These are phyloP conservation scores for Diaporthe longicolla DNA, from an alignment of 2,329 filamentous ascomycete species.

Conservation along the genomic window DNA sequence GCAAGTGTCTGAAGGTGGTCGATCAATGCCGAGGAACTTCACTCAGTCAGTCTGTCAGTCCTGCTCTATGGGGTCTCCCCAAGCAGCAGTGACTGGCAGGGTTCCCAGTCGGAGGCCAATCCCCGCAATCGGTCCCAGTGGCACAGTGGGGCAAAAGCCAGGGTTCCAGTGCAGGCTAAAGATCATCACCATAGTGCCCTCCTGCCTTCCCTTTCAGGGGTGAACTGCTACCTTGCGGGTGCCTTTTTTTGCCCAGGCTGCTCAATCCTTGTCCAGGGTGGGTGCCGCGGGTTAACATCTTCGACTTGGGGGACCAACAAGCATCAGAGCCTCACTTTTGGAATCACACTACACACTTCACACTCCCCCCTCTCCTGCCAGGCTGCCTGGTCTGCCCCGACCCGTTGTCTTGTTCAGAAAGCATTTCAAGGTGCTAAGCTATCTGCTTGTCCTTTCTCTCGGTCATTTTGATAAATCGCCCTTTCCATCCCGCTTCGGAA, in stretches of 20 bases:
- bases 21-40: constrained; percentile 38
- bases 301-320: neutral
- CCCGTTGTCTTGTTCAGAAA: constrained; percentile 10
- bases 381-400: neutral
- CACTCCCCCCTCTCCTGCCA: neutral
- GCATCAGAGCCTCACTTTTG: constrained; percentile 28
- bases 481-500: constrained; percentile 17
- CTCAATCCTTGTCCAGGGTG: constrained; percentile 21
- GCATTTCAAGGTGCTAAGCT: neutral
- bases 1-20: constrained; percentile 17
- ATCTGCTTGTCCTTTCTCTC: neutral
- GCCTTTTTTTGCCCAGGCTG: constrained; percentile 4
- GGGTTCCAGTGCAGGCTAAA: constrained; percentile 1
- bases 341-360: constrained; percentile 44
- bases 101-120: constrained; percentile 6
- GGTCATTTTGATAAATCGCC: neutral
- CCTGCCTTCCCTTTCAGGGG: constrained; percentile 37
- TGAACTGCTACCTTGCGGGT: constrained; percentile 5
- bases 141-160: constrained; percentile 19
- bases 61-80: neutral
- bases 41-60: too few relatives aligned
- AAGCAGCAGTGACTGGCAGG: constrained; percentile 13
- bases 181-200: constrained; percentile 6
- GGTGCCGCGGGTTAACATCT: constrained; percentile 1
- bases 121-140: constrained; percentile 24